A percentile compares a stretch with the other conserved stretches of the same genome.
phyloP scores from a whole-genome alignment of 805 yeast species.

The Ogataea paraovalis region DNA sequence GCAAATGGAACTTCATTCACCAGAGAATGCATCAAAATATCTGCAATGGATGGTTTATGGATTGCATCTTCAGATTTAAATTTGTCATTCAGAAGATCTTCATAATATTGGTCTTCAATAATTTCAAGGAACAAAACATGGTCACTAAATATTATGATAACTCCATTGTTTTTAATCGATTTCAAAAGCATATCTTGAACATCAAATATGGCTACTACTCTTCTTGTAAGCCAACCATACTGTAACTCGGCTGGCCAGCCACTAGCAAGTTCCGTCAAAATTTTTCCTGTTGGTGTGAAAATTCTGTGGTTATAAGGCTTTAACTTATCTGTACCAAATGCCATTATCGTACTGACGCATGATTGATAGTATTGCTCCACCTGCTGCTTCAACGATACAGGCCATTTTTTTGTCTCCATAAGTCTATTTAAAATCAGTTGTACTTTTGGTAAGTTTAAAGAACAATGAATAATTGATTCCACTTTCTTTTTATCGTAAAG shows the following conservation, averaged over 20 bases:
- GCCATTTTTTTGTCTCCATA: slow-evolving; percentile 45
- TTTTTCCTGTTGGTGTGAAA: slow-evolving; percentile 88
- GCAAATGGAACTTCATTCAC: slow-evolving; percentile 76
- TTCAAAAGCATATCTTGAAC: slow-evolving; percentile 23
- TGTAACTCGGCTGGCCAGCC: slow-evolving; percentile 87
- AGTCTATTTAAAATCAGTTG: slow-evolving; percentile 67
- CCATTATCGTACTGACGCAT: slow-evolving; percentile 65
- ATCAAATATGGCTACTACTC: slow-evolving; percentile 74
- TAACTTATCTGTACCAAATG: slow-evolving; percentile 63
- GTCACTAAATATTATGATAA: slow-evolving; percentile 79
- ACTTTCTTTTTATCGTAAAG: slow-evolving; percentile 47
- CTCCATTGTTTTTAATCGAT: slow-evolving; percentile 38
- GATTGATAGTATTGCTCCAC: slow-evolving; percentile 45
- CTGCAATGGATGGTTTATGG: slow-evolving; percentile 61
- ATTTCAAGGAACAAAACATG: slow-evolving; percentile 62
- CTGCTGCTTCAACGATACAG: slow-evolving; percentile 22
- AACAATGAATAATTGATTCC: slow-evolving; percentile 61
- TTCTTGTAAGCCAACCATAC: slow-evolving; percentile 81
- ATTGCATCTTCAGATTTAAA: slow-evolving; percentile 16
- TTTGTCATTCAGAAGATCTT: slow-evolving; percentile 12
- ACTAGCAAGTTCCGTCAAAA: slow-evolving; percentile 76
- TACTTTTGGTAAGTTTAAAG: slow-evolving; percentile 66
- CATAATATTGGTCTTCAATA: slow-evolving; percentile 39
- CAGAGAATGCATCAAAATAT: slow-evolving; percentile 84
- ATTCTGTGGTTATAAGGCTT: slow-evolving; percentile 59